phyloP scores from a whole-genome alignment of 306 rosid genomes.

The Dicorynia guianensis region DNA sequence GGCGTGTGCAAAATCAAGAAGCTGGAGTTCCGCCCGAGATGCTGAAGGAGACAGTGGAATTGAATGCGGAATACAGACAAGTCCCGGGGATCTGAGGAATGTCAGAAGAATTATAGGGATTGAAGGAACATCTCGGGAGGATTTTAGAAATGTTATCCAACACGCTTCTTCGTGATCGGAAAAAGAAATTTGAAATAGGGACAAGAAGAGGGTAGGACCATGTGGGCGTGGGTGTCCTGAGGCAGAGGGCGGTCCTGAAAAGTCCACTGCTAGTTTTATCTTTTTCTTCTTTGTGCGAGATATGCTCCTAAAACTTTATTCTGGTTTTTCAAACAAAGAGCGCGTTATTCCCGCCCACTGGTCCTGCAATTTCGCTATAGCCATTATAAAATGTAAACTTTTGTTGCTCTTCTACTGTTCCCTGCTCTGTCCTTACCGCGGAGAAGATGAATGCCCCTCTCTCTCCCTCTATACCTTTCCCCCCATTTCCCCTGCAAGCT shows the following conservation, averaged over 20 bases:
- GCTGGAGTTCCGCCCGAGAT: not conserved
- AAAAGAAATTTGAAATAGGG: constrained; percentile 9
- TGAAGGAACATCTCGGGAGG: constrained; percentile 33
- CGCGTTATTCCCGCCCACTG: constrained; percentile 56
- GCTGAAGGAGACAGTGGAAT: not conserved
- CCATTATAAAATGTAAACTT: not conserved
- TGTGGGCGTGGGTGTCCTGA: not conserved
- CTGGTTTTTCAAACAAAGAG: constrained; percentile 29
- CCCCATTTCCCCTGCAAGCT: too few relatives aligned
- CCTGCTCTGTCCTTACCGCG: too few relatives aligned
- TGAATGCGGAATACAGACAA: constrained; percentile 21
- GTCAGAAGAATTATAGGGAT: constrained; percentile 44
- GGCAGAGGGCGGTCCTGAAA: not conserved
- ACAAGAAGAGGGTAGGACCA: constrained; percentile 30
- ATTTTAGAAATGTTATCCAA: constrained; percentile 3
- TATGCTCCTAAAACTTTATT: constrained; percentile 24
- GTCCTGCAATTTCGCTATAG: constrained; percentile 28
- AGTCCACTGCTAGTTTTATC: constrained; percentile 27
- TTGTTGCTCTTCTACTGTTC: not conserved
- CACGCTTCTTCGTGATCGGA: constrained; percentile 16
- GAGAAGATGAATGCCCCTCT: too few relatives aligned
- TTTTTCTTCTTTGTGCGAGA: not conserved
- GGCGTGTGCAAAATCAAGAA: not conserved
- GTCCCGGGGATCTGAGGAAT: constrained; percentile 39
- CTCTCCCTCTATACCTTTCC: too few relatives aligned